Evolutionary conservation across 805 yeast species (phyloP).

Genomic region (Teunomyces aglyptinius): DNA sequence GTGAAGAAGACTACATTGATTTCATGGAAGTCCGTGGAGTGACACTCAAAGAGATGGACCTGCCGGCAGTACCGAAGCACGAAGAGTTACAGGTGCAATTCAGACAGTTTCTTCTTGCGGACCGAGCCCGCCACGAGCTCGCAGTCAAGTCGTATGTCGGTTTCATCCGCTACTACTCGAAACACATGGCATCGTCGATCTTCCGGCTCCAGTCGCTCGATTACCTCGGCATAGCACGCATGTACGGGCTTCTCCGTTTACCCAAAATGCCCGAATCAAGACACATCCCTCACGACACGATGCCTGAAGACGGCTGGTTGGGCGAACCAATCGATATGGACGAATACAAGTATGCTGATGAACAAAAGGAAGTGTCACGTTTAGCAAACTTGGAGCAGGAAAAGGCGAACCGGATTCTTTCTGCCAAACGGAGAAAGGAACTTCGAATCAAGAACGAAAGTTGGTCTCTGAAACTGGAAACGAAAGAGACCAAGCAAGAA

Average conservation of each 20-base stretch:
- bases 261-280: conserved; percentile 94
- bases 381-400: conserved; percentile 54
- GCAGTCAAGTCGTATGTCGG: conserved; percentile 82
- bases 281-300: conserved; percentile 42
- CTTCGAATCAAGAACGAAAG: conserved; percentile 57
- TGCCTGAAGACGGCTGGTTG: conserved; percentile 78
- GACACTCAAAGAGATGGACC: conserved; percentile 40
- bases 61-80: conserved; percentile 22
- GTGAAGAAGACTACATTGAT: conserved; percentile 79
- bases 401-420: conserved; percentile 33
- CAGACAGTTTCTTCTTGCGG: conserved; percentile 60
- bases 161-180: conserved; percentile 77
- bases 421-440: conserved; percentile 44
- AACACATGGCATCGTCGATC: conserved; percentile 85
- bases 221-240: conserved; percentile 64
- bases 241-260: conserved; percentile 77
- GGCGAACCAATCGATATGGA: conserved; percentile 65
- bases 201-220: conserved; percentile 74
- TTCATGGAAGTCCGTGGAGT: conserved; percentile 73
- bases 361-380: conserved; percentile 61
- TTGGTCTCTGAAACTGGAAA: conserved; percentile 73
- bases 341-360: conserved; percentile 60
- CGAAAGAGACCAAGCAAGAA: conserved; percentile 57
- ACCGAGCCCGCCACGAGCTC: conserved; percentile 77
- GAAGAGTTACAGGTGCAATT: conserved; percentile 23